Base-by-base conservation (phyloP, 495 filamentous ascomycete species). In the Talaromyces adpressus region DNA sequence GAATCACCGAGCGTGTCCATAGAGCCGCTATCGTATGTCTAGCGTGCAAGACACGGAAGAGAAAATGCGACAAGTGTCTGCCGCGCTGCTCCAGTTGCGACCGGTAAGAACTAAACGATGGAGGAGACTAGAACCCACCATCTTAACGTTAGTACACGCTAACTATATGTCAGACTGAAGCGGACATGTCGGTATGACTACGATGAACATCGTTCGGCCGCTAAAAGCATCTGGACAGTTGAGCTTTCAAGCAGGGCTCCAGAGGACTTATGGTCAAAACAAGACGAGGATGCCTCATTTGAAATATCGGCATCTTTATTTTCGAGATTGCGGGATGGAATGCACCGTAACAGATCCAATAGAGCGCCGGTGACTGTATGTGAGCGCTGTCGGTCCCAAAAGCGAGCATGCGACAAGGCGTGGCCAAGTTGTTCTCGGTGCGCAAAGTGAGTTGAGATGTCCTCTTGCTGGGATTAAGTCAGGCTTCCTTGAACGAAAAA, bases 301-400 rank as follows among this genome's bases (percentile, higher is more conserved):
- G n/a, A 54, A 11, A 29, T 29, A 9, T 54, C 51, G 23, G 25
- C 51, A n/a, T 58, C 56, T 12, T 23, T 32, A 1, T 36, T 58
- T 11, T 6, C 27, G 3, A 7, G 30, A 58, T 20, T 32, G 23
- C 56, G 14, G 29, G 52, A 27, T 6, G 27, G 27, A 14, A 6
- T 16, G 14, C 14, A 18, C 18, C 27, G 27, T 4, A 36, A 9
- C 4, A 32, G 56, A 22, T 36, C 20, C 30, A 14, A 16, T 18
- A 58, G n/a, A 58, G 56, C 56, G 30, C 30, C 56, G 29, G 56
- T 58, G 11, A 58, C 56, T 4, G 56, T 58, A 58, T 58, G 56
- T 36, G 56, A 58, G 30, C 56, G 56, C 56, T 58, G 56, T 58
- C 56, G 56, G 14, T 36, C 56, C 34, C 56, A 58, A 36, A 58